Conservation (phyloP, 2,329 filamentous ascomycete species). For the Colletotrichum filicis region DNA sequence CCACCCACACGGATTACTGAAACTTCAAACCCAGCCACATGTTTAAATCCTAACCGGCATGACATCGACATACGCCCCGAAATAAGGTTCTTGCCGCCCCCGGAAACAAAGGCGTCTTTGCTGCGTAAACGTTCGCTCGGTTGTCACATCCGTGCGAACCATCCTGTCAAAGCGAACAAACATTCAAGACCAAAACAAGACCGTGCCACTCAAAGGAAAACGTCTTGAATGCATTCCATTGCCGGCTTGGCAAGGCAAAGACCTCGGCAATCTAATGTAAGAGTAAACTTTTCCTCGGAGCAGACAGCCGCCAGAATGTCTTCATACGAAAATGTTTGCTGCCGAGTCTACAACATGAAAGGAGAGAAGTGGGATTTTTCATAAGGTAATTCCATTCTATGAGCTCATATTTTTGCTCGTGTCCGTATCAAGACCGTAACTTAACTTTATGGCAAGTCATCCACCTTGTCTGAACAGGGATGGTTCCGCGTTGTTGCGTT, state of each 20-base stretch:
- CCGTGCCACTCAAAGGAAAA: not conserved
- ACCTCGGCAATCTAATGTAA: too few species aligned
- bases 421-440: too few species aligned
- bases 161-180: not conserved
- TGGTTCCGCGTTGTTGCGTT: not conserved
- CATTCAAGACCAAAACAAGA: not conserved
- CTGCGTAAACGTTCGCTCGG: not conserved
- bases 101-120: not conserved
- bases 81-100: not conserved
- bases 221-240: not conserved
- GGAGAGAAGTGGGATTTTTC: too few species aligned
- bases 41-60: not conserved
- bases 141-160: not conserved
- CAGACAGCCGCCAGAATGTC: not conserved
- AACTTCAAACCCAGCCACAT: not conserved
- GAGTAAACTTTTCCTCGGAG: too few species aligned
- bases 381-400: not conserved
- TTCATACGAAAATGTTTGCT: not conserved
- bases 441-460: not conserved
- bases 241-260: too few species aligned
- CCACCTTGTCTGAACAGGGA: not conserved
- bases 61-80: not conserved
- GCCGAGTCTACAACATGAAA: too few species aligned
- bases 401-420: not conserved
- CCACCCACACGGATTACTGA: not conserved